These are phyloP conservation scores for Grosmannia penicillata DNA, from an alignment of 2,329 filamentous ascomycete species.

Conservation along the genomic window DNA sequence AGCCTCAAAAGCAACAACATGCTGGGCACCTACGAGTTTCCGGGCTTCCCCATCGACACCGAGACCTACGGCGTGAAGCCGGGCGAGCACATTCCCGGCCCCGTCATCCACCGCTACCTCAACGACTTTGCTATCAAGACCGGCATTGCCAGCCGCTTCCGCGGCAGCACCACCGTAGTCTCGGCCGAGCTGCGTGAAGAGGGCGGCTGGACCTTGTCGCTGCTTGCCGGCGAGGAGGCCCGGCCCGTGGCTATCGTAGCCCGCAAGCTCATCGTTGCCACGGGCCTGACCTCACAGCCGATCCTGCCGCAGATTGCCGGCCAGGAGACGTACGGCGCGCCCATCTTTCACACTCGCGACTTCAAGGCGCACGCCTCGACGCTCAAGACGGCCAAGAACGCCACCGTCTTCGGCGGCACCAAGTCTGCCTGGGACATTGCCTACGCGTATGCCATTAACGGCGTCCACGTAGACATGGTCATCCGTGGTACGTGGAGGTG, in stretches of 20 bases:
- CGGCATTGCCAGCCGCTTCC: conserved; percentile 24
- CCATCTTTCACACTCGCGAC: conserved; percentile 35
- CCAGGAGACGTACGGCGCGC: conserved; percentile 26
- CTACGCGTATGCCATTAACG: conserved; percentile 42
- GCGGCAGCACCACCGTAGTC: conserved; percentile 22
- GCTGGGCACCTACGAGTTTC: conserved; percentile 56
- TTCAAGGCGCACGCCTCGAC: conserved; percentile 25
- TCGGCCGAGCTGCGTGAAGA: conserved; percentile 25
- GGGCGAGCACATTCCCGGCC: conserved; percentile 32
- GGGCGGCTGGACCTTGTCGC: conserved; percentile 27
- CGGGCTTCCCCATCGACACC: conserved; percentile 55
- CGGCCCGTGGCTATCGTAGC: conserved; percentile 18
- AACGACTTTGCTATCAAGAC: conserved; percentile 28
- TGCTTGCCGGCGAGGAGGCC: conserved; percentile 11
- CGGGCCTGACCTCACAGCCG: conserved; percentile 36
- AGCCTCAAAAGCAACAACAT: conserved; percentile 63
- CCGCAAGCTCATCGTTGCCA: conserved; percentile 36
- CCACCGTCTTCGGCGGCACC: conserved; percentile 44
- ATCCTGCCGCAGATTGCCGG: conserved; percentile 32
- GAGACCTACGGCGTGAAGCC: conserved; percentile 32
- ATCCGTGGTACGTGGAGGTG: conserved; percentile 35
- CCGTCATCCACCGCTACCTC: conserved; percentile 31
- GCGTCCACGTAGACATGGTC: conserved; percentile 43
- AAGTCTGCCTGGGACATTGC: conserved; percentile 54
- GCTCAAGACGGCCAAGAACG: conserved; percentile 24